Conservation (phyloP, 805 yeast species). For the Sugiyamaella mastotermitis region DNA sequence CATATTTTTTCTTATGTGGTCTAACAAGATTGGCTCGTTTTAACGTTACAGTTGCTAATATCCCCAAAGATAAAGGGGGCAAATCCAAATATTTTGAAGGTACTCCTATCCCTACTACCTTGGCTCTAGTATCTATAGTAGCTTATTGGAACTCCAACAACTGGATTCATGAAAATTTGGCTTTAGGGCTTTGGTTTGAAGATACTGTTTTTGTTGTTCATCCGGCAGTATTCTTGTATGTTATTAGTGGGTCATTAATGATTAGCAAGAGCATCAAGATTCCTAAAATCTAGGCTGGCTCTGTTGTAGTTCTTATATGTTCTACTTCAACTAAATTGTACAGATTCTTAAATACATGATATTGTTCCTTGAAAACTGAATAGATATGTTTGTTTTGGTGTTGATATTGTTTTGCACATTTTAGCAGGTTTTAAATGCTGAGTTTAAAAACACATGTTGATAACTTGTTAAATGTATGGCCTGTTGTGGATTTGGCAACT, state of each 20-base stretch:
- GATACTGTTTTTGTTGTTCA: constrained; percentile 69
- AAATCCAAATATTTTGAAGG: constrained; percentile 94
- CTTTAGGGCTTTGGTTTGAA: constrained; percentile 56
- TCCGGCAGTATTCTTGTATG: constrained; percentile 56
- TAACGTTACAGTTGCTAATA: constrained; percentile 86
- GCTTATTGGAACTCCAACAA: constrained; percentile 55
- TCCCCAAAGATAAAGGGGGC: constrained; percentile 85
- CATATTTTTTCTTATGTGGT: constrained; percentile 89
- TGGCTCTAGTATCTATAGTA: constrained; percentile 68
- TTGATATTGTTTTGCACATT: too few species aligned
- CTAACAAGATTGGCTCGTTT: constrained; percentile 90
- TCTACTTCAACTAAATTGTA: too few species aligned
- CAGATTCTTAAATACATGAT: too few species aligned
- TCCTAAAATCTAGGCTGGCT: constrained; percentile 86
- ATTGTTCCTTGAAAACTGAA: too few species aligned
- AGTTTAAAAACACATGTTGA: too few species aligned
- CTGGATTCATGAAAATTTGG: constrained; percentile 41
- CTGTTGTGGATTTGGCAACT: too few species aligned
- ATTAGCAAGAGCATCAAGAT: constrained; percentile 85
- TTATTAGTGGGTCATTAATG: constrained; percentile 82
- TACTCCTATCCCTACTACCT: constrained; percentile 87
- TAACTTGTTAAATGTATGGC: too few species aligned
- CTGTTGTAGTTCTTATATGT: too few species aligned
- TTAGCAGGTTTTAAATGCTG: too few species aligned
- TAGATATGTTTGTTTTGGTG: too few species aligned